A percentile compares a stretch with the other conserved stretches of the same genome.
Evolutionary conservation across 2,329 filamentous ascomycete species (phyloP).

Genomic region (Trichoderma harzianum): DNA sequence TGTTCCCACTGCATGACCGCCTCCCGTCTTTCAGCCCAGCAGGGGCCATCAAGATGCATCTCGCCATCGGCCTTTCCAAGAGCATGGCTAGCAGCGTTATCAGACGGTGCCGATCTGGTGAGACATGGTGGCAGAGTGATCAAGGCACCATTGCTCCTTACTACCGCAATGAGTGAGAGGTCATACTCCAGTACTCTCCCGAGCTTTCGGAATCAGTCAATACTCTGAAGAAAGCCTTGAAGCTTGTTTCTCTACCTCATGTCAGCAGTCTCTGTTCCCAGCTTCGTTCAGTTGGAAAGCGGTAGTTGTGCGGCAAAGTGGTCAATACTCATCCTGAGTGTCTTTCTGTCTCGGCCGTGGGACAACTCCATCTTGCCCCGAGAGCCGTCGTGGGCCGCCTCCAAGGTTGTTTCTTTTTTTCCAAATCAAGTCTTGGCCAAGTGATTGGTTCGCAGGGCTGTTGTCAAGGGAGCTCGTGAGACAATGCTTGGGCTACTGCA

Average conservation of each 20-base stretch:
- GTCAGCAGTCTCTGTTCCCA: neutral
- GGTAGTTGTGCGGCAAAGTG: neutral
- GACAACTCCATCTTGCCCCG: neutral
- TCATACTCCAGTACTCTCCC: neutral
- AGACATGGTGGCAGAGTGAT: neutral
- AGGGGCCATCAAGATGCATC: neutral
- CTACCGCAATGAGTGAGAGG: neutral
- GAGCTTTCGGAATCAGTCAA: neutral
- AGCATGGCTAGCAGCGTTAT: neutral
- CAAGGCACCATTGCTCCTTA: neutral
- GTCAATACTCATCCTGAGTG: neutral
- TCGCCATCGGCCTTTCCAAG: neutral
- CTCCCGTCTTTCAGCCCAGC: neutral
- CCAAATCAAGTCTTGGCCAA: neutral
- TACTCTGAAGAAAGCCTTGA: neutral
- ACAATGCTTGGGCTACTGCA: neutral
- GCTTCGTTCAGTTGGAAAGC: neutral
- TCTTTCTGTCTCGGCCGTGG: neutral
- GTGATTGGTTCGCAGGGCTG: neutral
- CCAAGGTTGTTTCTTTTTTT: neutral
- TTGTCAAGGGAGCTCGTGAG: neutral
- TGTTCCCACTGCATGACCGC: neutral
- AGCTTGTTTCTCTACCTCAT: neutral
- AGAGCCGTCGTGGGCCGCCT: neutral
- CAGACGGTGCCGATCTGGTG: neutral